These are phyloP conservation scores for Pestalotiopsis sp. DNA, from an alignment of 2,329 filamentous ascomycete genomes.

Conservation along the genomic window DNA sequence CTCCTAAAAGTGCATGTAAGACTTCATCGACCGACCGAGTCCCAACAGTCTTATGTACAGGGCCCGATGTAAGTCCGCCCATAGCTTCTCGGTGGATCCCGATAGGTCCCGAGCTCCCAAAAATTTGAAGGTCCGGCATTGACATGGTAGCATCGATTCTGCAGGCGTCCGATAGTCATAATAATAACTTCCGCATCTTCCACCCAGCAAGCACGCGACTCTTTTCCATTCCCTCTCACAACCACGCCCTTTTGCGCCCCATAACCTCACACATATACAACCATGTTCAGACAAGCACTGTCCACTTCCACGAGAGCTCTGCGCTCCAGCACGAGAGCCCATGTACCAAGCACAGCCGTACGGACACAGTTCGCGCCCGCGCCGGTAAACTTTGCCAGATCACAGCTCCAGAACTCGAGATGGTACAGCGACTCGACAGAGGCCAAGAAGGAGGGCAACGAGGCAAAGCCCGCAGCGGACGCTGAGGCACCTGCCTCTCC, in stretches of 20 bases:
- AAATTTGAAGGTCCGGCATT: not conserved
- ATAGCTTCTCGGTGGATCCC: slow-evolving; percentile 2
- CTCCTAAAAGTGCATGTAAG: too few species aligned
- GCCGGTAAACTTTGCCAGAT: slow-evolving; percentile 34
- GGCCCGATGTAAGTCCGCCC: slow-evolving; percentile 10
- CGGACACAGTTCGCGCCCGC: slow-evolving; percentile 47
- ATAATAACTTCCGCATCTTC: not conserved
- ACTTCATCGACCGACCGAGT: not conserved
- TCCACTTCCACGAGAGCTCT: slow-evolving; percentile 31
- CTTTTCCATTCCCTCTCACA: not conserved
- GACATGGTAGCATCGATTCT: not conserved
- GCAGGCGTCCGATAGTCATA: not conserved
- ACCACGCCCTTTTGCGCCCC: not conserved
- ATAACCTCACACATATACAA: slow-evolving; percentile 9
- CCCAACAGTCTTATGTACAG: not conserved
- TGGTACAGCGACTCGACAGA: slow-evolving; percentile 41
- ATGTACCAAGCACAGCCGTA: slow-evolving; percentile 51
- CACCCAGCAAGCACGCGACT: slow-evolving; percentile 1
- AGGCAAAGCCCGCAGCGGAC: not conserved
- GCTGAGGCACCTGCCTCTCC: slow-evolving; percentile 39
- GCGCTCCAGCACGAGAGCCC: slow-evolving; percentile 33
- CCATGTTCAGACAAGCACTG: slow-evolving; percentile 33
- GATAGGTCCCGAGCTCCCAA: slow-evolving; percentile 6
- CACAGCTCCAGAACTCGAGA: slow-evolving; percentile 27
- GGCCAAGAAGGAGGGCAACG: slow-evolving; percentile 40